Percentiles rank a stretch among this genome's conserved stretches.
Evolutionary conservation across 306 rosid species (phyloP).

Genomic region (Malus fusca): DNA sequence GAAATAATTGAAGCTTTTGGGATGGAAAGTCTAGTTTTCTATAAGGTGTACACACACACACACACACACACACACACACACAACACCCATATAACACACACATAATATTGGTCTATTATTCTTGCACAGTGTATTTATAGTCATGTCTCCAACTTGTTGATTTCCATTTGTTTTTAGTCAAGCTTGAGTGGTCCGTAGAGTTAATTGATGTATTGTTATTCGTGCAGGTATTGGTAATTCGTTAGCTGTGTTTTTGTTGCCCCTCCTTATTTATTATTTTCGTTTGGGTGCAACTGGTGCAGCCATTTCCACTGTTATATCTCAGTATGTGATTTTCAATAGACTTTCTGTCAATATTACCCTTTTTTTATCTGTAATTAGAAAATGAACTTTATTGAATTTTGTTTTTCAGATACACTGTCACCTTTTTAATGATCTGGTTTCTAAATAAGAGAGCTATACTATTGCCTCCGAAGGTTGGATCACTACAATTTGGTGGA

Average conservation of each 20-base stretch:
- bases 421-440: constrained; percentile 75
- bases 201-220: constrained; percentile 21
- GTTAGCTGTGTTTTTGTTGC: constrained; percentile 67
- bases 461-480: constrained; percentile 82
- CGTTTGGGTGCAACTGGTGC: constrained; percentile 86
- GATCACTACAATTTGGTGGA: constrained; percentile 74
- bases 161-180: constrained; percentile 5
- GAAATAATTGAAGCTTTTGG: background rate
- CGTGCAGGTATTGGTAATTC: constrained; percentile 82
- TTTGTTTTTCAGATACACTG: constrained; percentile 61
- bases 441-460: constrained; percentile 58
- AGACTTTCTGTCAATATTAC: constrained; percentile 4
- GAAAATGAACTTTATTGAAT: constrained; percentile 8
- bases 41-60: background rate
- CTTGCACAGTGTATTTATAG: background rate
- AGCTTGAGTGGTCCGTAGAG: constrained; percentile 4
- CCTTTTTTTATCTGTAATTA: constrained; percentile 8
- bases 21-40: background rate
- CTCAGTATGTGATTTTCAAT: constrained; percentile 64
- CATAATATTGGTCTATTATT: background rate
- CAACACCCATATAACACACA: too few relatives aligned
- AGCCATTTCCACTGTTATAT: constrained; percentile 78
- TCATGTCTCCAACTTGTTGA: background rate
- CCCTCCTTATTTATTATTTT: constrained; percentile 68
- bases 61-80: background rate